These are phyloP conservation scores for Corynascus novoguineensis DNA, from an alignment of 495 filamentous ascomycete genomes.

Conservation along the genomic window DNA sequence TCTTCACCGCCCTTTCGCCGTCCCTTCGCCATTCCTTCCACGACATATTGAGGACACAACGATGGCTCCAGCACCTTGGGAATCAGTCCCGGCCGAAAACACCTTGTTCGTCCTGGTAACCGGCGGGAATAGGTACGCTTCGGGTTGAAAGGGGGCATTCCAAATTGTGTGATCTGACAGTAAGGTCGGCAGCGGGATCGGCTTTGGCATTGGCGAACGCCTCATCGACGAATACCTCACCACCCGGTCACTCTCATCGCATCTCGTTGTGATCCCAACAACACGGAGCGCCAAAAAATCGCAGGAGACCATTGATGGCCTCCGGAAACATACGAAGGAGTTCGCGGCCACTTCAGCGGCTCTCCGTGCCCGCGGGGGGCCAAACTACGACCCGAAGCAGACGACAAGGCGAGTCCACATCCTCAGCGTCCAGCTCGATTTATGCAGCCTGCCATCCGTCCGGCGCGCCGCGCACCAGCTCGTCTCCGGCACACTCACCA, in stretches of 20 bases:
- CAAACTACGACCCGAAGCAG: constrained; percentile 39
- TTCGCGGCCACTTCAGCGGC: constrained; percentile 34
- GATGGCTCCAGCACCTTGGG: constrained; percentile 49
- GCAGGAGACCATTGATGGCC: constrained; percentile 48
- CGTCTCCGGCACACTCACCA: constrained; percentile 45
- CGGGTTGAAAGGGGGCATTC: neutral
- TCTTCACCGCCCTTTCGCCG: no score
- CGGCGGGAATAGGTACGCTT: constrained; percentile 64
- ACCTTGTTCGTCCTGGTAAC: constrained; percentile 57
- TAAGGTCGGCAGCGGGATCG: constrained; percentile 64
- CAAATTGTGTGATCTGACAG: constrained; percentile 8
- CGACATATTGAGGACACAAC: neutral
- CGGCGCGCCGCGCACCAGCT: constrained; percentile 43
- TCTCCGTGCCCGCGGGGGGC: constrained; percentile 36
- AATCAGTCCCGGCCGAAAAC: constrained; percentile 40
- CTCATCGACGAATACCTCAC: constrained; percentile 86
- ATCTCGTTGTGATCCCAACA: constrained; percentile 60
- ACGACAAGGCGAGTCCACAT: constrained; percentile 49
- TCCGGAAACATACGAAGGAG: constrained; percentile 49
- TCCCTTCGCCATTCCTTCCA: no score
- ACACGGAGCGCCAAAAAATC: constrained; percentile 59
- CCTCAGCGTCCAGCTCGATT: constrained; percentile 51
- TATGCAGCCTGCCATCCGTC: constrained; percentile 49
- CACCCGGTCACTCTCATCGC: constrained; percentile 54
- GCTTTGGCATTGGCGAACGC: constrained; percentile 77